Evolutionary conservation across 805 yeast genomes (phyloP).

Genomic region (Saccharomyces paradoxus): DNA sequence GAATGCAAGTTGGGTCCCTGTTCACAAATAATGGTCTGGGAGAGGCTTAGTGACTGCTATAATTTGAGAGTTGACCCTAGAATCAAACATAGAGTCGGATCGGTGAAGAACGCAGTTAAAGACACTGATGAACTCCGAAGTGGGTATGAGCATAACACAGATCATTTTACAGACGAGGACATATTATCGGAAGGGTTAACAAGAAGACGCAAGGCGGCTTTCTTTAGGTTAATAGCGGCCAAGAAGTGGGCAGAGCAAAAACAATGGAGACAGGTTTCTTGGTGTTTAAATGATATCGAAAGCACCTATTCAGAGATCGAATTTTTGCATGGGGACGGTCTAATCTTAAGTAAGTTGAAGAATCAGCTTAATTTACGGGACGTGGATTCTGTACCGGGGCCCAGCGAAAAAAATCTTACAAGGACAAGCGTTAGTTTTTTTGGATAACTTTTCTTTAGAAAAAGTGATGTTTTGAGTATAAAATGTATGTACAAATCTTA

Average conservation of each 20-base stretch:
- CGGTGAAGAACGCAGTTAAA: slow-evolving; percentile 4
- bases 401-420: neutral
- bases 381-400: neutral
- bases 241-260: slow-evolving; percentile 51
- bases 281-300: slow-evolving; percentile 28
- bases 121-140: slow-evolving; percentile 2
- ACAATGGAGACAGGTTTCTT: slow-evolving; percentile 27
- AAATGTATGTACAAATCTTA: neutral
- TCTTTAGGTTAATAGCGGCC: slow-evolving; percentile 71
- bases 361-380: slow-evolving; percentile 2
- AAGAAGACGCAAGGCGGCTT: slow-evolving; percentile 61
- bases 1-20: slow-evolving; percentile 40
- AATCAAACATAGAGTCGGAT: slow-evolving; percentile 22
- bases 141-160: slow-evolving; percentile 11
- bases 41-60: slow-evolving; percentile 48
- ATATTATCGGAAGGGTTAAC: slow-evolving; percentile 45
- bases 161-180: slow-evolving; percentile 28
- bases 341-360: slow-evolving; percentile 17
- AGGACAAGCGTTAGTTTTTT: neutral
- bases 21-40: slow-evolving; percentile 44
- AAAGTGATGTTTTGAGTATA: neutral
- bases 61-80: slow-evolving; percentile 35
- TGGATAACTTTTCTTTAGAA: neutral
- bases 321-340: slow-evolving; percentile 15
- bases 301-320: slow-evolving; percentile 22